phyloP scores from a whole-genome alignment of 169 alveolate genomes.

The Eimeria tenella region DNA sequence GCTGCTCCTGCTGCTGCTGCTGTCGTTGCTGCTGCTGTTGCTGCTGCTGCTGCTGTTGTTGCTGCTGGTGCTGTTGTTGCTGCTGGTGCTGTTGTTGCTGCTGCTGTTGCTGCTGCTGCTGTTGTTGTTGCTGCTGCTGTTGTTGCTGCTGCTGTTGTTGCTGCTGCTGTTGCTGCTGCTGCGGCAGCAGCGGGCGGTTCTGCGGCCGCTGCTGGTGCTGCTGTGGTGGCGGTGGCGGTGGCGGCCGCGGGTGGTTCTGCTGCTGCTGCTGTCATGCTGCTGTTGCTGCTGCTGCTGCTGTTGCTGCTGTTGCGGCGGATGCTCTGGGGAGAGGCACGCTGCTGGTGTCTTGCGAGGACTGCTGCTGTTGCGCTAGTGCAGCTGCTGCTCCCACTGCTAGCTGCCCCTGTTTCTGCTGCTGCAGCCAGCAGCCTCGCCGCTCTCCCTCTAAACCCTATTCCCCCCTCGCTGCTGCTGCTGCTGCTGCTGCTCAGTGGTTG shows the following conservation, averaged over 20 bases:
- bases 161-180: constrained; percentile 1
- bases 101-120: background rate
- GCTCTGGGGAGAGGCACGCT: too few species aligned
- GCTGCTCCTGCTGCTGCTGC: constrained; percentile 31
- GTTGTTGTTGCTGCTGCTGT: background rate
- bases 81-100: constrained; percentile 14
- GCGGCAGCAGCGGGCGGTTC: background rate
- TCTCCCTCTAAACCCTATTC: too few species aligned
- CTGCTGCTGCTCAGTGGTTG: background rate
- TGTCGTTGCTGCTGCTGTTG: background rate
- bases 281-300: background rate
- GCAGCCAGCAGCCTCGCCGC: too few species aligned
- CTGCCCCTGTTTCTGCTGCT: too few species aligned
- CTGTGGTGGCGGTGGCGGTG: background rate
- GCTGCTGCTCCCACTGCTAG: too few species aligned
- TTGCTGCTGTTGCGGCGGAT: background rate
- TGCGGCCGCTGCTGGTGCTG: background rate
- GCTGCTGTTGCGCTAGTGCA: too few species aligned
- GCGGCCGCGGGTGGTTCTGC: background rate
- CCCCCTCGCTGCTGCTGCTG: too few species aligned
- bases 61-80: background rate
- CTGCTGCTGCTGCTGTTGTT: constrained; percentile 5
- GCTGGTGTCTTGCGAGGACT: too few species aligned
- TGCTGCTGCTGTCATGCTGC: background rate
- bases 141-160: background rate